Base-by-base conservation (phyloP, 2,329 filamentous ascomycete species). In the Ceratocystis variospora region DNA sequence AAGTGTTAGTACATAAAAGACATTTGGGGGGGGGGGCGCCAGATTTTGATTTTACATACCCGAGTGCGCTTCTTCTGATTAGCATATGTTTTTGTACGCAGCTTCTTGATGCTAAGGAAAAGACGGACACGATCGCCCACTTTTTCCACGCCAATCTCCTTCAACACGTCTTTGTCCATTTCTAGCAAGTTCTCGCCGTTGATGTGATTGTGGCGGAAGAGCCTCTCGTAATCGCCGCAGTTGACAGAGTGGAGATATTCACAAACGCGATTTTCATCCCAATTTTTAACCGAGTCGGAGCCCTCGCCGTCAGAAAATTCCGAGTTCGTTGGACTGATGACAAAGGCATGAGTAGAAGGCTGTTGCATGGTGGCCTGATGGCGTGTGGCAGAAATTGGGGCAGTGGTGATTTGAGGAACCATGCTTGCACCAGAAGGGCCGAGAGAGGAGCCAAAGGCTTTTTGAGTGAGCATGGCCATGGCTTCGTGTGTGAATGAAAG, bases 131-230 rank as follows among this genome's bases (percentile, higher is more conserved):
- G 87, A 75, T 99, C 94, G 70, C 94, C 94, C 70, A 99, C 89
- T 77, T 97, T 99, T 71, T 96, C 95, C 71, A 99, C 93, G 55
- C 94, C 94, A 85, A 99, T 96, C 75, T 99, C 94, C 76, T 96
- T 95, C 69, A 99, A 81, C 50, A 96, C 90, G 66, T 91, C 87
- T 79, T 96, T 95, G 76, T 99, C 94, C 81, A 96, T 93, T 77
- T 99, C 94, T 71, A 99, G 82, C 57, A 99, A 80, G 73, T 96
- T 96, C 77, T 96, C 91, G 72, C 94, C 94, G 74, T 94, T 99
- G 79, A 99, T 96, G 76, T 97, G 90, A 75, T 99, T 96, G 73
- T 86, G 86, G 77, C 89, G 77, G 76, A 96, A 96, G 31, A 96
- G 77, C 72, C 89, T 86, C 74, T 96, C 91, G 76, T 99, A 97